Base-by-base conservation (phyloP, 176 grass and related monocot genomes). In the Cymbopogon citratus region DNA sequence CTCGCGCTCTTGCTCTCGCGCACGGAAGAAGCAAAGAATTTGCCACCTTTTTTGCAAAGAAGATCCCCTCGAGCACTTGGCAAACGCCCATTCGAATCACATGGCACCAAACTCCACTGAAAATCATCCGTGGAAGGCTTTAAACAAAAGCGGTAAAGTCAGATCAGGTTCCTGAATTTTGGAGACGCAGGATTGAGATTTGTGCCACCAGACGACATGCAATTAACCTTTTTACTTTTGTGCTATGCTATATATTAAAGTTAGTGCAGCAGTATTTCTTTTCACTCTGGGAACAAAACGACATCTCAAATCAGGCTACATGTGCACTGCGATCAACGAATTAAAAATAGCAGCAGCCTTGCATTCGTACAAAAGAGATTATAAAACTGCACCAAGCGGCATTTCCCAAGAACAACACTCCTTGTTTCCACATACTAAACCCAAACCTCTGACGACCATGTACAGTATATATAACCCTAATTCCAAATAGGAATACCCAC, bases 91-190 rank as follows among this genome's bases (percentile, higher is more conserved):
- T 52, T 67, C 28, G 62, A 66, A 66, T 76, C 88, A 62, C 79
- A 63, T 51, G 48, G 67, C 66, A 77, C 80, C 46, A 76, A 81
- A 39, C 12, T 60, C n/a, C 56, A 60, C 56, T 60, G 56, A 60
- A 19, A 90, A 86, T 66, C 66, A 39, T 57, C 39, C 62, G 28
- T 14, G 23, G 64, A 71, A 60, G 10, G 40, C 31, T 66, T 59
- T 39, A 68, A 86, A 59, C 59, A 57, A 79, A 74, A 48, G 74
- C 18, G 13, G 59, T 46, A 68, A 73, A 40, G 79, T 52, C 75
- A 68, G 74, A 63, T 83, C 48, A 62, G 84, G 24, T 79, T 86
- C 74, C 84, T 63, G 67, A 86, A 79, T 63, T 75, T 77, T 83
- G 80, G 78, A 79, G 70, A 23, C 39, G 15, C 68, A 23, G 49